phyloP scores from a whole-genome alignment of 768 basidiomycete genomes.

The Leccinum subgranulosum region DNA sequence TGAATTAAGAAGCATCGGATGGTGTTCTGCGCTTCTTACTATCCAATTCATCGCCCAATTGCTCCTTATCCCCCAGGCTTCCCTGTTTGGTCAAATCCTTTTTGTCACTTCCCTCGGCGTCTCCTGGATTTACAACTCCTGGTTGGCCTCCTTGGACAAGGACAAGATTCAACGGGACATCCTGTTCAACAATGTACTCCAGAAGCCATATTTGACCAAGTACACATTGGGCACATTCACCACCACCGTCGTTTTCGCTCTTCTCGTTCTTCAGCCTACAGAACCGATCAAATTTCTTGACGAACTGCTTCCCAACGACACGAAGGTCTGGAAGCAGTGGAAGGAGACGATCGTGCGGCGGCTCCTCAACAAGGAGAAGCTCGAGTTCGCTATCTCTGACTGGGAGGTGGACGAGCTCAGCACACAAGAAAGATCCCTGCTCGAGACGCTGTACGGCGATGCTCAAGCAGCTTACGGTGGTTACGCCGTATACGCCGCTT shows the following conservation, averaged over 20 bases:
- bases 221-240: slow-evolving; percentile 18
- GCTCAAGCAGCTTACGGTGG: slow-evolving; percentile 22
- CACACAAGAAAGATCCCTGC: slow-evolving; percentile 15
- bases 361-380: slow-evolving; percentile 11
- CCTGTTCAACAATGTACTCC: slow-evolving; percentile 10
- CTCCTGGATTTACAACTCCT: not conserved
- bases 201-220: slow-evolving; percentile 11
- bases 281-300: slow-evolving; percentile 11
- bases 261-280: slow-evolving; percentile 9
- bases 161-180: slow-evolving; percentile 14
- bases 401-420: slow-evolving; percentile 20
- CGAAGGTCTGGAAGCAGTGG: slow-evolving; percentile 20
- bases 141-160: slow-evolving; percentile 31
- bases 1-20: not conserved
- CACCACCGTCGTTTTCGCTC: slow-evolving; percentile 13
- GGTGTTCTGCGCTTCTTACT: not conserved
- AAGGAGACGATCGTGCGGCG: slow-evolving; percentile 11
- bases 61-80: not conserved
- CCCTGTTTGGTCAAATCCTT: not conserved
- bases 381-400: slow-evolving; percentile 21
- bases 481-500: slow-evolving; percentile 9
- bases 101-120: not conserved
- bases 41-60: not conserved
- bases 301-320: slow-evolving; percentile 19
- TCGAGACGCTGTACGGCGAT: slow-evolving; percentile 24